phyloP scores from a whole-genome alignment of 2,329 filamentous ascomycete species.

The Fonsecaea erecta region DNA sequence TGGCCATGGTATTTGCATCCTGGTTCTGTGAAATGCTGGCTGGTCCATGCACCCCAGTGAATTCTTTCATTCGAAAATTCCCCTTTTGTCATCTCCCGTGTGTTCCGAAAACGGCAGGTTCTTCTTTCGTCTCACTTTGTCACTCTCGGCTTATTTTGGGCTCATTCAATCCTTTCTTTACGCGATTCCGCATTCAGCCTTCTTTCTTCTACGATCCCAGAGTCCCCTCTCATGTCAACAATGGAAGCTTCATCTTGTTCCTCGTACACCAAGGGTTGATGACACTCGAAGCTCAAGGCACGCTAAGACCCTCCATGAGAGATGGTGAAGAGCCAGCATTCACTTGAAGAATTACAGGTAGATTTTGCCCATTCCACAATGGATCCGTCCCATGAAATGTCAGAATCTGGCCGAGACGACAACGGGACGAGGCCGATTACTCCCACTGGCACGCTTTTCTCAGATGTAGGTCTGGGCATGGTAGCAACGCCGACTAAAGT shows the following conservation, averaged over 20 bases:
- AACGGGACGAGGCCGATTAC: not conserved
- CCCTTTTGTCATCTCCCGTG: not conserved
- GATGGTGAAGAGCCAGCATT: not conserved
- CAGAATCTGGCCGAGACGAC: not conserved
- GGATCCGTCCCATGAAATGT: not conserved
- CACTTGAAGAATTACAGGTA: not conserved
- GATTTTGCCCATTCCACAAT: not conserved
- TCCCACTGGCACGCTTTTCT: not conserved
- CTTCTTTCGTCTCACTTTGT: conserved; percentile 10
- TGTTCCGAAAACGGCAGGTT: conserved; percentile 1
- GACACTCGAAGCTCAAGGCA: not conserved
- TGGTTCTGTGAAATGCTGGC: conserved; percentile 2
- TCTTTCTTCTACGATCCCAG: not conserved
- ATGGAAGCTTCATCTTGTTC: not conserved
- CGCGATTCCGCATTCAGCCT: not conserved
- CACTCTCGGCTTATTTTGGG: conserved; percentile 2
- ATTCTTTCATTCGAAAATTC: not conserved
- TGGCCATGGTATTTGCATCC: not conserved
- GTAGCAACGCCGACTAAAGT: conserved; percentile 15
- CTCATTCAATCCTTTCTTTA: not conserved
- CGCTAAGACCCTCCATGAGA: too few relatives aligned
- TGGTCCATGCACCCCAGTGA: not conserved
- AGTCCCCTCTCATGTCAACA: conserved; percentile 2
- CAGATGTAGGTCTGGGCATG: conserved; percentile 6
- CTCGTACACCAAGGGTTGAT: not conserved